Evolutionary conservation across 1,284 basidiomycete species (phyloP), one percentile per base, ranked within the genome.

Genomic region (Heterobasidion parviporum): DNA sequence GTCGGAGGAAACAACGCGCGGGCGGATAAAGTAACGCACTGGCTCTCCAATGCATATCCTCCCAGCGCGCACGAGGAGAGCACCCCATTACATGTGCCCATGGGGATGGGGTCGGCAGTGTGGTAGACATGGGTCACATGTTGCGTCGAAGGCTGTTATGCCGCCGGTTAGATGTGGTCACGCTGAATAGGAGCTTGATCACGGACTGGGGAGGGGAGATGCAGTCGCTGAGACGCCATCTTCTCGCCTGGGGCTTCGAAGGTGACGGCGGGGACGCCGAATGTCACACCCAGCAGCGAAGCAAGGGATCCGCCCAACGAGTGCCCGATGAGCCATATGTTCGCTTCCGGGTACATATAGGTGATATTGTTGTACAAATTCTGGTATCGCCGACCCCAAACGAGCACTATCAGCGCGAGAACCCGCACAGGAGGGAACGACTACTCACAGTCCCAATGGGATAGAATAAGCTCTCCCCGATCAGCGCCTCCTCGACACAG

Each of bases 311-410:
- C 95, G 48, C 95, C 94, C 14, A 89, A 65, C 1, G 90, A 95
- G 70, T 97, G 94, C 0, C 96, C 96, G 15, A 83, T 84, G 45
- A 98, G 73, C 97, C 96, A 99, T 58, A 99, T 90, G 61, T 90
- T 89, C 54, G 94, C 82, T 60, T 91, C 74, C 8, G 96, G 97
- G 70, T 97, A 99, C 79, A 96, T 83, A 68, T 90, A 91, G 6
- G 94, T 89, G 53, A 99, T 64, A 74, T 98, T 94, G 77, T 95
- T 91, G 75, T 94, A 98, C 53, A 98, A 71, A 71, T 94, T 90
- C 89, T 94, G 66, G 26, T 4, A 26, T 26, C 26, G 26, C 26
- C 26, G 26, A 26, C 26, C 26, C 26, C 26, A 26, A 26, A 26
- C 26, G 26, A 26, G 4, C 26, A 26, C 26, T 26, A 26, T n/a